A percentile compares a stretch with the other conserved stretches of the same genome.
Conservation (phyloP, 1,139 yeast genomes). For the Sugiyamaella japonica region DNA sequence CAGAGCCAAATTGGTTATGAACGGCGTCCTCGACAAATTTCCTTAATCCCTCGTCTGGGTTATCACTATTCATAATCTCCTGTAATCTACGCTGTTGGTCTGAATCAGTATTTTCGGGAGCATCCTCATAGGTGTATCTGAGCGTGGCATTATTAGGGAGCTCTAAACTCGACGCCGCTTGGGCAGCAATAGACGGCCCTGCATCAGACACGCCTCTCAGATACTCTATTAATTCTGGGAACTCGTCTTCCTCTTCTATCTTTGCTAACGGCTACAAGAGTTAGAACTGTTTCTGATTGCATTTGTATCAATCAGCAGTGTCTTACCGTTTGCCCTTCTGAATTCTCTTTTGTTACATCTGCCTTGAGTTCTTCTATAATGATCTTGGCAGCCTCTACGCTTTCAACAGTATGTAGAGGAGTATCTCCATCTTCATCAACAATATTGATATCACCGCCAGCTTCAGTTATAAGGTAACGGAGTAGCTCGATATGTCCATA, state of each 20-base stretch:
- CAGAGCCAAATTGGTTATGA: conserved; percentile 45
- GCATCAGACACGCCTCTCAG: conserved; percentile 47
- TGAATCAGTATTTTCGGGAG: conserved; percentile 40
- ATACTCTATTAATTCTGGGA: conserved; percentile 71
- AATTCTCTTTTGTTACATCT: conserved; percentile 60
- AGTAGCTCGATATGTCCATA: conserved; percentile 79
- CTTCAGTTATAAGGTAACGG: conserved; percentile 51
- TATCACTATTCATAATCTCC: conserved; percentile 69
- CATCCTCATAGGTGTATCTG: conserved; percentile 30
- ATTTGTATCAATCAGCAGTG: neutral
- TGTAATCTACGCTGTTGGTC: conserved; percentile 66
- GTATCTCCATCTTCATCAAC: conserved; percentile 92
- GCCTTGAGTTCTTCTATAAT: conserved; percentile 69
- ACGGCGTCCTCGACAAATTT: conserved; percentile 67
- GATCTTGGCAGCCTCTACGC: conserved; percentile 58
- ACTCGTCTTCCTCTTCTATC: conserved; percentile 82
- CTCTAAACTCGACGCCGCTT: conserved; percentile 11
- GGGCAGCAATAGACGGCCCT: conserved; percentile 12
- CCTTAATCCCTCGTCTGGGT: conserved; percentile 75
- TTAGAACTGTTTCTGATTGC: conserved; percentile 18
- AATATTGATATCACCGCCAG: conserved; percentile 78
- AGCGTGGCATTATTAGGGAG: conserved; percentile 24
- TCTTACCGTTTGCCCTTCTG: conserved; percentile 67
- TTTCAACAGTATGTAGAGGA: conserved; percentile 90
- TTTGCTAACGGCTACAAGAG: conserved; percentile 48